Evolutionary conservation across 2,329 filamentous ascomycete genomes (phyloP), one percentile per base, ranked within the genome.

Genomic region (Sporothrix dimorphospora): DNA sequence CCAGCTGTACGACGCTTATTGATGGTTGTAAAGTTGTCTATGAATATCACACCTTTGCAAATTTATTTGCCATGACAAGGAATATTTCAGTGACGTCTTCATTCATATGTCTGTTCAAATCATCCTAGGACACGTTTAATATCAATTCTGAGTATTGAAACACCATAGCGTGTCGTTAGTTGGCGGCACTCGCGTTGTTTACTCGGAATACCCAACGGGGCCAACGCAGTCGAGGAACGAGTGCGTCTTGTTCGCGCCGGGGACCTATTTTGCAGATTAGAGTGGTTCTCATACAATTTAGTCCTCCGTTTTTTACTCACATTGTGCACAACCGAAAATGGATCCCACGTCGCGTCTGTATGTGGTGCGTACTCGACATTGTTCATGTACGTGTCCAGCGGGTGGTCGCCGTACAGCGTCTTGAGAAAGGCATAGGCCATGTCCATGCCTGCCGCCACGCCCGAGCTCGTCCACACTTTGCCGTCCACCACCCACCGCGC

Each of bases 401-500:
- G 30, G 55, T 38, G 16, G 30, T 61, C 55, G 0, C 55, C 55
- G 30, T 61, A 61, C 19, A 61, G 34, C 30, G 38, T 16, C 16
- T 38, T 45, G 38, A 65, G n/a, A 40, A 65, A 65, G 1, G 61
- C 61, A 47, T 47, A 65, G 24, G 40, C 40, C 38, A 65, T 24
- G 38, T 65, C 61, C 38, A 65, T 42, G n/a, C 61, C 61, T 1
- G 61, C 61, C 2, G 61, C 40, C 38, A 65, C 61, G 9, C 61
- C 61, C n/a, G 61, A 65, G 19, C 38, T 45, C 14, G 61, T 45
- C 61, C 61, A 65, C 4, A 65, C 40, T 5, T 65, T 65, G 4
- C 61, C 61, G 21, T 65, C 61, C 61, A 65, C 61, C 11, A 65
- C 61, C 61, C 61, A 65, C 5, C 61, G 38, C 2, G 61, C 61